A percentile compares a stretch with the other conserved stretches of the same genome.
These are phyloP conservation scores for Megacollybia platyphylla DNA, from an alignment of 1,284 basidiomycete species.

Conservation along the genomic window DNA sequence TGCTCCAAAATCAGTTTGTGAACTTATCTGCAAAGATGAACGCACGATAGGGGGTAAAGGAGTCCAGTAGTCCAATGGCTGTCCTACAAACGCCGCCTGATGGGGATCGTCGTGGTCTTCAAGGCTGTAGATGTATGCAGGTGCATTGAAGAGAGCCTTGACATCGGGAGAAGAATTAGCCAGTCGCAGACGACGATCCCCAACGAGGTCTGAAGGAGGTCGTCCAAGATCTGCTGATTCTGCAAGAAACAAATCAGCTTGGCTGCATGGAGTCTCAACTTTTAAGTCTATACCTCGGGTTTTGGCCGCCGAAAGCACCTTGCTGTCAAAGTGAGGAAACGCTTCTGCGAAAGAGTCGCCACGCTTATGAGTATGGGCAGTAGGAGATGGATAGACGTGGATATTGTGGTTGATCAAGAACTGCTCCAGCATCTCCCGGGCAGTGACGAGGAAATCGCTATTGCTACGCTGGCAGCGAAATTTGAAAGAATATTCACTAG, in stretches of 20 bases:
- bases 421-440: constrained; percentile 87
- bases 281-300: constrained; percentile 39
- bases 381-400: constrained; percentile 65
- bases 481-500: constrained; percentile 84
- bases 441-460: constrained; percentile 83
- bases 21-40: constrained; percentile 8
- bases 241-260: constrained; percentile 14
- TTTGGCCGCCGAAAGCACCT: constrained; percentile 71
- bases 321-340: constrained; percentile 95
- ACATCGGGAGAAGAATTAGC: constrained; percentile 89
- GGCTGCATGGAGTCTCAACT: constrained; percentile 4
- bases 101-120: constrained; percentile 52
- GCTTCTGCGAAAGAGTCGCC: constrained; percentile 91
- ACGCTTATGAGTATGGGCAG: constrained; percentile 62
- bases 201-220: constrained; percentile 47
- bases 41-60: constrained; percentile 67
- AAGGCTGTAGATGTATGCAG: constrained; percentile 63
- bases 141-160: constrained; percentile 85
- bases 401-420: constrained; percentile 80
- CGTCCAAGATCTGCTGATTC: constrained; percentile 69
- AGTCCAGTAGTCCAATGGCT: constrained; percentile 56
- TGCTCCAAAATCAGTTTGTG: constrained; percentile 14
- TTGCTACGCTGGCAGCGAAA: constrained; percentile 92
- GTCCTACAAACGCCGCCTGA: constrained; percentile 39
- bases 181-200: constrained; percentile 67